phyloP scores from a whole-genome alignment of 768 basidiomycete genomes.

The Amanita inopinata region DNA sequence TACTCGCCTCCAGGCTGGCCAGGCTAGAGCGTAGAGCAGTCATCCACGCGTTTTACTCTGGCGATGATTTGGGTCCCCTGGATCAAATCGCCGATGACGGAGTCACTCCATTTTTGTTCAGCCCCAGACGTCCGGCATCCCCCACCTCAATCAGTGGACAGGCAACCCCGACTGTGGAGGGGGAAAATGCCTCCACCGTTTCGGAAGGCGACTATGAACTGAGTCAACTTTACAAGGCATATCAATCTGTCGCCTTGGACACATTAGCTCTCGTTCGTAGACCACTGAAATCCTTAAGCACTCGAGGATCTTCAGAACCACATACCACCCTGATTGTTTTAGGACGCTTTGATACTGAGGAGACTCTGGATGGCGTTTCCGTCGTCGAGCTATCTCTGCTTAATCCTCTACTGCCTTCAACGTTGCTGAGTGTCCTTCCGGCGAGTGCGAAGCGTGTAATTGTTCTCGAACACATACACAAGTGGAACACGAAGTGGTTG shows the following conservation, averaged over 20 bases:
- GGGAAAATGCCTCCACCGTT: background rate
- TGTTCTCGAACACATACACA: constrained; percentile 72
- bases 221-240: constrained; percentile 38
- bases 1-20: constrained; percentile 79
- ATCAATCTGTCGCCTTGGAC: constrained; percentile 58
- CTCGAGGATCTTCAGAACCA: constrained; percentile 44
- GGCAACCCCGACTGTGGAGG: background rate
- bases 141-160: constrained; percentile 13
- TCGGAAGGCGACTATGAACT: constrained; percentile 20
- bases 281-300: constrained; percentile 44
- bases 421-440: constrained; percentile 52
- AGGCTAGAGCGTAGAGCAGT: constrained; percentile 61
- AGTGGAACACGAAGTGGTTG: constrained; percentile 78
- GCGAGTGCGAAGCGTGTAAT: constrained; percentile 55
- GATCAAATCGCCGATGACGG: constrained; percentile 49
- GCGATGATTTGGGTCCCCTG: constrained; percentile 26
- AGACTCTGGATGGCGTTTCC: constrained; percentile 34
- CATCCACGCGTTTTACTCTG: constrained; percentile 72
- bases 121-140: constrained; percentile 28
- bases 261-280: constrained; percentile 56
- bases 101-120: constrained; percentile 50
- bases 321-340: constrained; percentile 65
- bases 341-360: constrained; percentile 41
- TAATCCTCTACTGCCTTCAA: constrained; percentile 57
- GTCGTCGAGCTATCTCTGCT: constrained; percentile 61